Evolutionary conservation across 768 basidiomycete genomes (phyloP).

Genomic region (Auriscalpium vulgare): DNA sequence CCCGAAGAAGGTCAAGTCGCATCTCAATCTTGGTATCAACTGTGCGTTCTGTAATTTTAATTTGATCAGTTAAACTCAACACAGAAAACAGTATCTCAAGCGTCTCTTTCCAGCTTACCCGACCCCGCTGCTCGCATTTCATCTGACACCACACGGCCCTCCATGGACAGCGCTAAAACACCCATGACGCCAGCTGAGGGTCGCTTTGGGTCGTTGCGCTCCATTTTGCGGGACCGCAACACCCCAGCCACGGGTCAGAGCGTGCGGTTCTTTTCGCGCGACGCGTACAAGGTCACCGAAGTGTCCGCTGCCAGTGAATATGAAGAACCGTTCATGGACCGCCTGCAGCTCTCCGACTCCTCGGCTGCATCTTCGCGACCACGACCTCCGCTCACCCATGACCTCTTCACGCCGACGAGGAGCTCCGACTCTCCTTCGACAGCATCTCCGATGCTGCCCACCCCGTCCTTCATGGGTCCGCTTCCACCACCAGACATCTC

Average conservation of each 20-base stretch:
- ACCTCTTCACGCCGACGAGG: constrained; percentile 11
- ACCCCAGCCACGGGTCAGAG: constrained; percentile 75
- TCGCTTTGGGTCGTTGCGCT: constrained; percentile 50
- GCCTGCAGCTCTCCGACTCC: constrained; percentile 20
- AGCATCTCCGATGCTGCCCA: constrained; percentile 8
- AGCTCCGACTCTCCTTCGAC: constrained; percentile 12
- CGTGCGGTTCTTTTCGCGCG: constrained; percentile 69
- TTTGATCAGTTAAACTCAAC: neutral
- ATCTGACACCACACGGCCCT: constrained; percentile 20
- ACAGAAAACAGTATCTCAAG: constrained; percentile 5
- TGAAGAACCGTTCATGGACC: constrained; percentile 21
- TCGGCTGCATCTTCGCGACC: constrained; percentile 19
- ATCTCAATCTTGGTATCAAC: constrained; percentile 8
- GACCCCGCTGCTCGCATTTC: constrained; percentile 20
- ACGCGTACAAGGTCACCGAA: constrained; percentile 60
- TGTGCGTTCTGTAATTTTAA: neutral
- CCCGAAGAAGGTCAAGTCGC: constrained; percentile 15
- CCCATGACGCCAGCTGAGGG: constrained; percentile 25
- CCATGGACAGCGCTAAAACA: constrained; percentile 16
- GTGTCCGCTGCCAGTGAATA: constrained; percentile 37
- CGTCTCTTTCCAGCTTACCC: constrained; percentile 19
- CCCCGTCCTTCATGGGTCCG: constrained; percentile 28
- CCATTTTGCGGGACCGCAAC: constrained; percentile 62
- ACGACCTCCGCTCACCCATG: constrained; percentile 7
- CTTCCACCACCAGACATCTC: constrained; percentile 37